Evolutionary conservation across 208 protist species (phyloP).

Genomic region (Leishmania amazonensis): DNA sequence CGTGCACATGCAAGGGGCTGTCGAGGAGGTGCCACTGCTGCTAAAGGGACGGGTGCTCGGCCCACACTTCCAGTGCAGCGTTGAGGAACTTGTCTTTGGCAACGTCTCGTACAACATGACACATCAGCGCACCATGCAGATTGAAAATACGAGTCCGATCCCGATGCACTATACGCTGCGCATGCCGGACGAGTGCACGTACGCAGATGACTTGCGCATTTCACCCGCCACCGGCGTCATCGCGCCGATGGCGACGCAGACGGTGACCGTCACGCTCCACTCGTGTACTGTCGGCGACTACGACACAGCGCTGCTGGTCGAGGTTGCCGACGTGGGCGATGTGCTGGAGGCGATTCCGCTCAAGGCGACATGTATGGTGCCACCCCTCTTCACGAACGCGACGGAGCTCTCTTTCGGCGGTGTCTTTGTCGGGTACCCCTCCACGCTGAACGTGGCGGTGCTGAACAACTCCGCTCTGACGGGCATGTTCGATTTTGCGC

Average conservation of each 20-base stretch:
- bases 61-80: slow-evolving; percentile 93
- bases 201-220: slow-evolving; percentile 74
- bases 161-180: slow-evolving; percentile 91
- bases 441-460: slow-evolving; percentile 86
- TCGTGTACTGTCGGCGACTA: slow-evolving; percentile 83
- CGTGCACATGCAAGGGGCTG: slow-evolving; percentile 85
- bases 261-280: slow-evolving; percentile 80
- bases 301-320: slow-evolving; percentile 86
- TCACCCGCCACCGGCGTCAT: slow-evolving; percentile 74
- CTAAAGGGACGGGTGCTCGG: slow-evolving; percentile 92
- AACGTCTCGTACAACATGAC: slow-evolving; percentile 94
- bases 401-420: slow-evolving; percentile 85
- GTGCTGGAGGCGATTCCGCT: slow-evolving; percentile 88
- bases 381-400: slow-evolving; percentile 65
- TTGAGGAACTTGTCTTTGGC: slow-evolving; percentile 92
- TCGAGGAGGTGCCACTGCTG: slow-evolving; percentile 75
- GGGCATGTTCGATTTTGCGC: slow-evolving; percentile 91
- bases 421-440: slow-evolving; percentile 92
- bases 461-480: slow-evolving; percentile 91
- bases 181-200: slow-evolving; percentile 60
- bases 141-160: slow-evolving; percentile 95
- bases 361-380: slow-evolving; percentile 83
- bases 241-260: slow-evolving; percentile 50
- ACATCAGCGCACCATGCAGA: slow-evolving; percentile 63
- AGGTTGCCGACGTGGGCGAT: slow-evolving; percentile 93